These are phyloP conservation scores for Yamadazyma jaroonii DNA, from an alignment of 1,139 yeast genomes.

Conservation along the genomic window DNA sequence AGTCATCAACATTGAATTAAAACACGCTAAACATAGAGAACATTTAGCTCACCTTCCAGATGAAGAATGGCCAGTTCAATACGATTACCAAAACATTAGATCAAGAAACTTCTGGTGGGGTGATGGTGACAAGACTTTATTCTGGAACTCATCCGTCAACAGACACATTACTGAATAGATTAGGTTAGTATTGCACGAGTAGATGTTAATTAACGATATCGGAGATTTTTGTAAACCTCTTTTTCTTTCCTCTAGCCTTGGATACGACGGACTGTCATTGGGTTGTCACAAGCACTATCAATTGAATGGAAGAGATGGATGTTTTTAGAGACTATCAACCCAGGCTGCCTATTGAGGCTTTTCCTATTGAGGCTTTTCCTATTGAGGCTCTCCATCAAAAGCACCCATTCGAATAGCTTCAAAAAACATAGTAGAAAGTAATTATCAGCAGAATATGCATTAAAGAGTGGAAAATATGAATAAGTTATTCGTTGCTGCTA, in stretches of 20 bases:
- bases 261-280: no score
- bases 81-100: conserved; percentile 90
- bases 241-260: no score
- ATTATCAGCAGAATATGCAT: conserved; percentile 3
- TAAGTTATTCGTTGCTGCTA: conserved; percentile 96
- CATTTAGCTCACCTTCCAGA: conserved; percentile 76
- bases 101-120: conserved; percentile 93
- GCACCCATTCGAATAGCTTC: no score
- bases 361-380: no score
- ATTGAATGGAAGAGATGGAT: no score
- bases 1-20: conserved; percentile 75
- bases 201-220: conserved; percentile 5
- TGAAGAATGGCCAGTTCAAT: conserved; percentile 89
- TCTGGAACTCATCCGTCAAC: conserved; percentile 94
- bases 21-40: conserved; percentile 87
- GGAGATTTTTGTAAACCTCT: no score
- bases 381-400: no score
- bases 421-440: neutral
- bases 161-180: conserved; percentile 52
- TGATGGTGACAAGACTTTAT: conserved; percentile 93
- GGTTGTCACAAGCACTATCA: no score
- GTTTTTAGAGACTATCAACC: no score
- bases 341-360: no score
- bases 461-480: conserved; percentile 72
- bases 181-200: conserved; percentile 2